A percentile compares a stretch with the other conserved stretches of the same genome.
Conservation (phyloP, 2,329 filamentous ascomycete genomes). For the Neonectria sp. region DNA sequence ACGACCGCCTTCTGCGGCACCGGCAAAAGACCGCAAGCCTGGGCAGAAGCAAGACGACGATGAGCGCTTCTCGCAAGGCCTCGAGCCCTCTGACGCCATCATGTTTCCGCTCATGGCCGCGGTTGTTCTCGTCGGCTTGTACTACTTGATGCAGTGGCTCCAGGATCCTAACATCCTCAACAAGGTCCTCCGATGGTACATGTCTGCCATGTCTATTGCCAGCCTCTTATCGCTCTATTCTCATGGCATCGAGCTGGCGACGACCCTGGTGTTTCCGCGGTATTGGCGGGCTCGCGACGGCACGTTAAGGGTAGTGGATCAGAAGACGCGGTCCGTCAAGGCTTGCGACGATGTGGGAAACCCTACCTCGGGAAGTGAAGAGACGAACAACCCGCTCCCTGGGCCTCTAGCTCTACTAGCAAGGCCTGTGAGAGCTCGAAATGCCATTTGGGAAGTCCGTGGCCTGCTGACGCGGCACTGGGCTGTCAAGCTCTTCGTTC, state of each 20-base stretch:
- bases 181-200: slow-evolving; percentile 86
- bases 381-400: slow-evolving; percentile 50
- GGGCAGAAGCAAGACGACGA: slow-evolving; percentile 64
- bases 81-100: slow-evolving; percentile 82
- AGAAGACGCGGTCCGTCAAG: slow-evolving; percentile 56
- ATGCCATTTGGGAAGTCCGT: slow-evolving; percentile 65
- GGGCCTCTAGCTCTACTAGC: slow-evolving; percentile 54
- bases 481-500: slow-evolving; percentile 65
- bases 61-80: slow-evolving; percentile 65
- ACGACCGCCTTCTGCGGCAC: slow-evolving; percentile 83
- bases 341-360: slow-evolving; percentile 54
- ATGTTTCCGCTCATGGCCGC: slow-evolving; percentile 87
- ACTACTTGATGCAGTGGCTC: slow-evolving; percentile 91
- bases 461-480: slow-evolving; percentile 66
- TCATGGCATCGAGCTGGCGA: slow-evolving; percentile 76
- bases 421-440: slow-evolving; percentile 37
- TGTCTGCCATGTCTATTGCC: slow-evolving; percentile 84
- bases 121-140: slow-evolving; percentile 79
- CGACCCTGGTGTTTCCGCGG: slow-evolving; percentile 80
- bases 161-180: slow-evolving; percentile 86
- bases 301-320: slow-evolving; percentile 61
- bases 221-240: slow-evolving; percentile 81
- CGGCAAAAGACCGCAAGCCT: slow-evolving; percentile 64
- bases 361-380: slow-evolving; percentile 41
- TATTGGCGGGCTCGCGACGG: slow-evolving; percentile 71